Conservation (phyloP, 768 basidiomycete genomes). For the Lentinula aciculospora region DNA sequence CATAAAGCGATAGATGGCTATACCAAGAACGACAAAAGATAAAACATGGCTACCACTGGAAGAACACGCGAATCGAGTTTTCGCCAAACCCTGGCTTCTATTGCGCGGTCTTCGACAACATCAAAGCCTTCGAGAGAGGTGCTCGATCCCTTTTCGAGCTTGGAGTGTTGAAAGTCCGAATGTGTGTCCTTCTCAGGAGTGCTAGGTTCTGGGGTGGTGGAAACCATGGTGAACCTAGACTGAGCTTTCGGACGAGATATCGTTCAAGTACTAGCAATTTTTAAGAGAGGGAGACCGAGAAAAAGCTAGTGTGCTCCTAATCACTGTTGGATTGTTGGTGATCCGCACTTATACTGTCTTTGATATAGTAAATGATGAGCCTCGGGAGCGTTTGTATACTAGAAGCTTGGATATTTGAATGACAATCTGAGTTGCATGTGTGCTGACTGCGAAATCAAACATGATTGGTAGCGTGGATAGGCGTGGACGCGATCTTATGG, state of each 20-base stretch:
- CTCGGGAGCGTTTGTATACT: neutral
- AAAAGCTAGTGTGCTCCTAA: neutral
- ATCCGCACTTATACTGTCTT: neutral
- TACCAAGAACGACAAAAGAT: constrained; percentile 45
- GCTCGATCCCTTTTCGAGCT: neutral
- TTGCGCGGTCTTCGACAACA: neutral
- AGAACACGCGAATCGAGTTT: constrained; percentile 32
- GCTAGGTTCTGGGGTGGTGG: neutral
- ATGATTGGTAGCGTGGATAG: neutral
- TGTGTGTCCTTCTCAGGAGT: neutral
- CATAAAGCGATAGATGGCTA: constrained; percentile 9
- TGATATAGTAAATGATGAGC: neutral
- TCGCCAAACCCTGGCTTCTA: constrained; percentile 23
- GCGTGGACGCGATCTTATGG: neutral
- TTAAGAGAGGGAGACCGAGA: no score
- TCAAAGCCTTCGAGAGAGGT: neutral
- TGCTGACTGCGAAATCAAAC: neutral
- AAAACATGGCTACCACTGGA: constrained; percentile 28
- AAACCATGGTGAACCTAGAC: neutral
- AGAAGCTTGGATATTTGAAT: neutral
- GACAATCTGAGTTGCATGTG: neutral
- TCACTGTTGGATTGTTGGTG: neutral
- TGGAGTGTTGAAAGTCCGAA: neutral
- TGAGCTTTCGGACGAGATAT: neutral
- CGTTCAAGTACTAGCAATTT: neutral